Conservation (phyloP, 768 basidiomycete genomes). For the Russula dissimulans region DNA sequence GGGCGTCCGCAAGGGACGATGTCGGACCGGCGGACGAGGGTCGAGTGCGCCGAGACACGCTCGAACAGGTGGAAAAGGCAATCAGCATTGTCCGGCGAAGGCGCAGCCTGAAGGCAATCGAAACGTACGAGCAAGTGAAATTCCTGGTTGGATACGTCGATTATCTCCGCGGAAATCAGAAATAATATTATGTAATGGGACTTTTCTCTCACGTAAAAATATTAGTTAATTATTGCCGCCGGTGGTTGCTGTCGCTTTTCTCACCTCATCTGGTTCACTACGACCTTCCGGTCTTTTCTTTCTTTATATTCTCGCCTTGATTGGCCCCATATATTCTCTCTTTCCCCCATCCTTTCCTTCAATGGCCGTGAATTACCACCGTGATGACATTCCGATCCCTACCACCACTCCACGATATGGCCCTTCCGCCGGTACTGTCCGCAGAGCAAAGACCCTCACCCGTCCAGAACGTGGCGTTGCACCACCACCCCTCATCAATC, state of each 20-base stretch:
- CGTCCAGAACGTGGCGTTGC: slow-evolving; percentile 92
- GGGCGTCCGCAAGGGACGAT: slow-evolving; percentile 31
- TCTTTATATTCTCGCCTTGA: slow-evolving; percentile 11
- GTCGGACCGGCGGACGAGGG: neutral
- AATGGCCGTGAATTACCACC: slow-evolving; percentile 12
- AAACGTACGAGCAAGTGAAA: slow-evolving; percentile 87
- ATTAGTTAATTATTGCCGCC: too few species aligned
- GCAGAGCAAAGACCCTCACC: slow-evolving; percentile 91
- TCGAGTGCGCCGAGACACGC: slow-evolving; percentile 35
- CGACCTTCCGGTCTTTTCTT: neutral
- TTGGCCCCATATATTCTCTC: slow-evolving; percentile 8
- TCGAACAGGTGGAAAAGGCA: slow-evolving; percentile 62
- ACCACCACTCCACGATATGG: slow-evolving; percentile 11
- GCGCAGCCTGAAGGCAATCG: slow-evolving; percentile 83
- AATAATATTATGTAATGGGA: slow-evolving; percentile 2
- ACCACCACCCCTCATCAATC: slow-evolving; percentile 89
- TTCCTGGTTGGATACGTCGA: slow-evolving; percentile 75
- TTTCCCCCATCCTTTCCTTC: slow-evolving; percentile 9
- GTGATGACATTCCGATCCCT: slow-evolving; percentile 18
- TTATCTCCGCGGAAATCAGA: slow-evolving; percentile 34
- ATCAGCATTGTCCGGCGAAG: slow-evolving; percentile 66
- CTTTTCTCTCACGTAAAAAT: too few species aligned
- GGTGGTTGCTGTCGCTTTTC: too few species aligned
- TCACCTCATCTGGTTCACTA: neutral
- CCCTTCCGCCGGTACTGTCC: slow-evolving; percentile 49